phyloP scores from a whole-genome alignment of 2,329 filamentous ascomycete species.

The Colletotrichum sp. region DNA sequence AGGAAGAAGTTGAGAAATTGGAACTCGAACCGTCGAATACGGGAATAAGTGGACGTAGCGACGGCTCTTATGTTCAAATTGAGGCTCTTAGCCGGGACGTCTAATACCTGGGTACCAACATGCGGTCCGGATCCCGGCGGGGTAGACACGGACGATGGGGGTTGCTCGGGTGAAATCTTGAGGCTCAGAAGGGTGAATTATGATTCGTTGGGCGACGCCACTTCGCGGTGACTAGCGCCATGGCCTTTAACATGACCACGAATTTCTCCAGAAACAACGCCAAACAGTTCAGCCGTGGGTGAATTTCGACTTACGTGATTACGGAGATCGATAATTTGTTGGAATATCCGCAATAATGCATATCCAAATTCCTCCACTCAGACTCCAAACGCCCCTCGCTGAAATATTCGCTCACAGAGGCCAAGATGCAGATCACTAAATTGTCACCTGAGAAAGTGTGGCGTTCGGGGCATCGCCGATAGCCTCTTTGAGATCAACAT shows the following conservation, averaged over 20 bases:
- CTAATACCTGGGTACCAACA: neutral
- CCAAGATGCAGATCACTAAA: neutral
- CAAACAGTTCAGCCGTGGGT: neutral
- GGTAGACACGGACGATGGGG: neutral
- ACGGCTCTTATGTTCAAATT: neutral
- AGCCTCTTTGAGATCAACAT: neutral
- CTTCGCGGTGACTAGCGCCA: neutral
- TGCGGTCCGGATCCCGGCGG: neutral
- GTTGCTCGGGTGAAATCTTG: neutral
- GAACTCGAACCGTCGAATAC: neutral
- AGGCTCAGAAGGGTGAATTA: constrained; percentile 1
- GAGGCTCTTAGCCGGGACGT: neutral
- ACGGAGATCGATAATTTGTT: neutral
- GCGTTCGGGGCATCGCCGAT: neutral
- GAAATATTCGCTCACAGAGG: neutral
- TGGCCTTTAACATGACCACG: neutral
- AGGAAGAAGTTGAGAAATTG: neutral
- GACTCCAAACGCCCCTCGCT: neutral
- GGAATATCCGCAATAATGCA: neutral
- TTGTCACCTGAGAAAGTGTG: neutral
- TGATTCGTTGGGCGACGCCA: neutral
- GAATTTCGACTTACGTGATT: neutral
- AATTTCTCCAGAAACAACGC: neutral
- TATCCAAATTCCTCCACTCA: accelerated
- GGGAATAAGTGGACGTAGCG: neutral